Base-by-base conservation (phyloP, 345 rosid genomes). In the Mercurialis annua region DNA sequence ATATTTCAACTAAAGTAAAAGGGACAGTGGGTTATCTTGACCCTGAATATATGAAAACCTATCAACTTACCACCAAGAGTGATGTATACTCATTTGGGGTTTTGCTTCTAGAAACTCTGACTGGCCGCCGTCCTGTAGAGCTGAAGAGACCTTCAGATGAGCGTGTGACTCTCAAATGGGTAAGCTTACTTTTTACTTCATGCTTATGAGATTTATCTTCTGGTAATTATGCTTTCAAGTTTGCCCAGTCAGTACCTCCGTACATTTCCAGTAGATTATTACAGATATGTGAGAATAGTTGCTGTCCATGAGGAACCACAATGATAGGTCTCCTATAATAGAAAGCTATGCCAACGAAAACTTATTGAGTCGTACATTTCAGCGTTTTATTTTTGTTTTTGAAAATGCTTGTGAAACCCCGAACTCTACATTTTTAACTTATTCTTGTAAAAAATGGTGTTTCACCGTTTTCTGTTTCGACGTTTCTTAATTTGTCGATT, bases 21-120 rank as follows among this genome's bases (percentile, higher is more conserved):
- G 99, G 99, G 71, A 94, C 99, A 16, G 80, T 94, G 36, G 98
- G 99, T 71, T 94, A 94, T 76, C 91, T 94, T 1, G 99, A 94
- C 69, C 99, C 99, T 1, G 98, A 89, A 79, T 94, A 94, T 73
- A 91, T 94, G 99, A 86, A 77, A 80, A 91, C 98, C 52, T 81
- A 83, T 73, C 98, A 91, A 48, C 98, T 94, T 80, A 91, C 98
- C 2, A 65, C 92, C 18, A 87, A 86, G 81, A 91, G 99, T 42
- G 99, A 91, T 66, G 99, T 94, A 66, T 91, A 80, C 78, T 89
- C 98, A 5, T 94, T 94, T 9, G 99, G 99, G 62, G 80, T 91
- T 69, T 72, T 91, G 72, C 98, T 94, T 58, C 68, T 91, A 31
- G 99, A 94, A 83, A 89, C 90, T 68, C 76, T 94, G 20, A 86